A percentile compares a stretch with the other conserved stretches of the same genome.
These are phyloP conservation scores for Candida coquimbonensis DNA, from an alignment of 805 yeast species.

Conservation along the genomic window DNA sequence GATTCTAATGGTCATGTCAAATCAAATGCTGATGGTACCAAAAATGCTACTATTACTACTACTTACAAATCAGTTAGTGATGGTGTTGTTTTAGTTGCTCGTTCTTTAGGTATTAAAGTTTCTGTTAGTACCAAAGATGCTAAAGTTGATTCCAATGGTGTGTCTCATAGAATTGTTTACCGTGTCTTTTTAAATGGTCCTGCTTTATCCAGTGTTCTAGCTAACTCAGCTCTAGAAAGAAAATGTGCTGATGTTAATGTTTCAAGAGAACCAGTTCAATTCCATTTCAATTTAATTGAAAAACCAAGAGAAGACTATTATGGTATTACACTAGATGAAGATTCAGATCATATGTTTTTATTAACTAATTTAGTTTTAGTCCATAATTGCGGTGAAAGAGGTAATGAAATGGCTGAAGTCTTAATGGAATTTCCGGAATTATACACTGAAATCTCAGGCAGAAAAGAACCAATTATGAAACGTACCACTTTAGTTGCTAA, in stretches of 20 bases:
- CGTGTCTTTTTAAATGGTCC: conserved; percentile 20
- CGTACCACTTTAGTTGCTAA: conserved; percentile 98
- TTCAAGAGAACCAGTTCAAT: conserved; percentile 9
- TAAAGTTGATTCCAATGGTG: not conserved
- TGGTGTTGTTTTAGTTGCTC: conserved; percentile 31
- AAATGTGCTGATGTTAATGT: conserved; percentile 9
- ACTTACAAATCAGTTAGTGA: conserved; percentile 26
- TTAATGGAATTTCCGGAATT: conserved; percentile 99
- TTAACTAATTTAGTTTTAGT: conserved; percentile 32
- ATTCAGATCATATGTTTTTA: conserved; percentile 37
- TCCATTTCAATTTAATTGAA: conserved; percentile 27
- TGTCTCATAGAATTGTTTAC: conserved; percentile 1
- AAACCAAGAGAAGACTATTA: conserved; percentile 27
- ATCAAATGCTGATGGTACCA: conserved; percentile 4
- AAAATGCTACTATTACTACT: conserved; percentile 27
- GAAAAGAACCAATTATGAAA: conserved; percentile 98
- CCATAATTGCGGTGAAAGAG: conserved; percentile 75
- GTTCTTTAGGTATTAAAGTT: conserved; percentile 36
- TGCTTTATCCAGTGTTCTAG: conserved; percentile 22
- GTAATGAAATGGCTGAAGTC: conserved; percentile 99
- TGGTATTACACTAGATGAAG: conserved; percentile 32
- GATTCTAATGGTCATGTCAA: conserved; percentile 33
- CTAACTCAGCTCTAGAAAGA: conserved; percentile 20
- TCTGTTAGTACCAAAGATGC: conserved; percentile 26
- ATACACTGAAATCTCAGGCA: conserved; percentile 83